phyloP scores from a whole-genome alignment of 2,329 filamentous ascomycete species.

The Botrytis elliptica region DNA sequence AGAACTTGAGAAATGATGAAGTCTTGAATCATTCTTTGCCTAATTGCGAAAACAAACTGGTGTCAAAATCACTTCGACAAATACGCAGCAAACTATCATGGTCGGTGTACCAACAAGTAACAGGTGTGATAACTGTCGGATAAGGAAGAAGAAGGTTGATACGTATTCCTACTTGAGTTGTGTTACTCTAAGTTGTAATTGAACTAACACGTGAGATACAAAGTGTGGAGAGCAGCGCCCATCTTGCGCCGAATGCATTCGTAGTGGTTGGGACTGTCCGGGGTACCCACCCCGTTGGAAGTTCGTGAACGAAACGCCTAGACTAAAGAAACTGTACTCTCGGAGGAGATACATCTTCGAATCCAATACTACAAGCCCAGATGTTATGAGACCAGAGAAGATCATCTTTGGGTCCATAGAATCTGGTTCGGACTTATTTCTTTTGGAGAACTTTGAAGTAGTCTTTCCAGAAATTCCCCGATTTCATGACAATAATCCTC shows the following conservation, averaged over 20 bases:
- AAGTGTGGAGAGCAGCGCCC: conserved; percentile 29
- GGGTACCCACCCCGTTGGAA: conserved; percentile 25
- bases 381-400: neutral
- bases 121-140: conserved; percentile 27
- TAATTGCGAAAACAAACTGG: neutral
- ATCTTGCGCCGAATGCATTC: conserved; percentile 27
- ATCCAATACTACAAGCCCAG: conserved; percentile 1
- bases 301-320: conserved; percentile 27
- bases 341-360: conserved; percentile 20
- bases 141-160: conserved; percentile 28
- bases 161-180: neutral
- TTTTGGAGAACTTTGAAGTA: neutral
- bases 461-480: conserved; percentile 4
- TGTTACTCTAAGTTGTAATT: neutral
- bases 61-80: too few species aligned
- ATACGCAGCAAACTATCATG: conserved; percentile 4
- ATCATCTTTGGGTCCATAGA: neutral
- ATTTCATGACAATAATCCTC: conserved; percentile 14
- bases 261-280: conserved; percentile 24
- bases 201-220: neutral
- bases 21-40: too few species aligned
- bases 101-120: conserved; percentile 26
- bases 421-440: neutral
- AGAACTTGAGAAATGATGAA: neutral
- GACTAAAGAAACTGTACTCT: conserved; percentile 19